Evolutionary conservation across 2,329 filamentous ascomycete species (phyloP), one percentile per base, ranked within the genome.

Genomic region (Neoascochyta sp.): DNA sequence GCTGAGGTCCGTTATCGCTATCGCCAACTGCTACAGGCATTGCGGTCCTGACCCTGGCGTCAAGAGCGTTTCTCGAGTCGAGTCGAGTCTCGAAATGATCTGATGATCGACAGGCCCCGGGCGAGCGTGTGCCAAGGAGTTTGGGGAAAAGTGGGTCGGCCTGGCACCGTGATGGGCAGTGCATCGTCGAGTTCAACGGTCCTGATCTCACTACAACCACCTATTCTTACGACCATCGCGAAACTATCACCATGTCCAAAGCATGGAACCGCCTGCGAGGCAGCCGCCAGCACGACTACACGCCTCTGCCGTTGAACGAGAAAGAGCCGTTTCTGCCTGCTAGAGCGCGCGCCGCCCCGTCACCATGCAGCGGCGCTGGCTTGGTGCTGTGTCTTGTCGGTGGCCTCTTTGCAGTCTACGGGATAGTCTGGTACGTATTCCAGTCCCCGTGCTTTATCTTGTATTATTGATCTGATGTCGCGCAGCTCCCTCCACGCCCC

Each of bases 211-310:
- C n/a, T n/a, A n/a, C n/a, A n/a, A n/a, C n/a, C n/a, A n/a, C n/a
- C n/a, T n/a, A n/a, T n/a, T n/a, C n/a, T n/a, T n/a, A n/a, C n/a
- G n/a, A n/a, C n/a, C n/a, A n/a, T n/a, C n/a, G n/a, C n/a, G n/a
- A n/a, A n/a, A n/a, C n/a, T n/a, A n/a, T n/a, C 20, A 50, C 42
- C 32, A 57, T 59, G 46, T 29, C 46, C 18, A 39, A 34, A 15
- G 35, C 47, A n/a, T 62, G 52, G 56, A 50, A 54, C 24, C 48
- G 55, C 27, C 36, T 56, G 35, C 50, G 49, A 25, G 50, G 45
- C 15, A 28, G 19, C 9, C 50, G 46, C 27, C 24, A 43, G 8
- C 50, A 47, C 32, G 36, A 40, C 2, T 63, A 63, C 25, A 30
- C 40, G 7, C 41, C 42, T 10, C 43, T 63, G 13, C 57, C 59